Evolutionary conservation across 306 rosid genomes (phyloP), one percentile per base, ranked within the genome.

Genomic region (Chamaecrista fasciculata): DNA sequence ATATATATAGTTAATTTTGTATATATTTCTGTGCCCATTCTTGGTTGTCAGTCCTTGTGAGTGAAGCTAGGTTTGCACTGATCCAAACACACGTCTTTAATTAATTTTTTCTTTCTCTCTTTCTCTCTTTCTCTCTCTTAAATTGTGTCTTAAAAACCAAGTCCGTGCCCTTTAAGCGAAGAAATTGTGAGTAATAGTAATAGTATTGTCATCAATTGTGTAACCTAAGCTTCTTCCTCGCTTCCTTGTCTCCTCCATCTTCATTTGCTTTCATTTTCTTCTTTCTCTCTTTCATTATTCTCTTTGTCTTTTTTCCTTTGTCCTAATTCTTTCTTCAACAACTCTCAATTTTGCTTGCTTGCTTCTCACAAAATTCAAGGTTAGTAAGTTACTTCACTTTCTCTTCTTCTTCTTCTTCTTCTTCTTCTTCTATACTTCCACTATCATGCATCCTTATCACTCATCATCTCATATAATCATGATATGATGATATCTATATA

Each of bases 131-230:
- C 50, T 67, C 62, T 62, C 68, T 71, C 72, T 72, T n/a, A n/a
- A n/a, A n/a, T n/a, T n/a, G n/a, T n/a, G n/a, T n/a, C 75, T 85
- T 76, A 80, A 79, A 81, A 80, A 73, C 76, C 78, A 82, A 73
- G 76, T 77, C 97, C 99, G 95, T 91, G 92, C 96, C 97, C 84
- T 85, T 91, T 78, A 94, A 94, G 97, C 87, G 76, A 91, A 80
- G 90, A 24, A 74, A 80, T 60, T 67, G 79, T 62, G 62, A n/a
- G n/a, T n/a, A n/a, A n/a, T n/a, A n/a, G n/a, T n/a, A n/a, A n/a
- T n/a, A n/a, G n/a, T n/a, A n/a, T n/a, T n/a, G n/a, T n/a, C 5
- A 59, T 19, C 37, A 7, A 33, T 8, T 33, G 4, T 33, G 63
- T 64, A 80, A 77, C 79, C 83, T 69, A 82, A 79, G 71, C 53